Percentiles rank a stretch among this genome's conserved stretches.
Evolutionary conservation across 1,139 yeast genomes (phyloP).

Genomic region (Magnusiomyces ingens): DNA sequence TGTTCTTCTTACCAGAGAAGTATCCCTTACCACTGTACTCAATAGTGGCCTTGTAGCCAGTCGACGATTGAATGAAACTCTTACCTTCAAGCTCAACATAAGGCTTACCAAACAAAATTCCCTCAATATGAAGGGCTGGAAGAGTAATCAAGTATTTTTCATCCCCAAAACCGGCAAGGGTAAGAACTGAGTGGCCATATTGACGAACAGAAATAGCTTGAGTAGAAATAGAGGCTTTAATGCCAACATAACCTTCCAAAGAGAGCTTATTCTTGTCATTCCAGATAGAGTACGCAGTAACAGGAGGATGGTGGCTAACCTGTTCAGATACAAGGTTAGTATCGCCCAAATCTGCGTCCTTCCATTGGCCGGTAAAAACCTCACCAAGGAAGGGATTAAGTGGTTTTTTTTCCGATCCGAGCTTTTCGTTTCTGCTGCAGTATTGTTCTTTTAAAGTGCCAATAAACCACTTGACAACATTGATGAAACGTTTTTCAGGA

Average conservation of each 20-base stretch:
- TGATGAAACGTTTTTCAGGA: constrained; percentile 56
- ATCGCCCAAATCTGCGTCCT: constrained; percentile 35
- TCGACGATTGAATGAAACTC: constrained; percentile 71
- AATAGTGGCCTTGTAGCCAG: constrained; percentile 65
- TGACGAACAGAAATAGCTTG: constrained; percentile 80
- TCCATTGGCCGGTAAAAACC: constrained; percentile 84
- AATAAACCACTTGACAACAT: constrained; percentile 85
- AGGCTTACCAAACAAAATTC: constrained; percentile 82
- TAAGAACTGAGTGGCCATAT: constrained; percentile 79
- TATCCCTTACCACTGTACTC: constrained; percentile 92
- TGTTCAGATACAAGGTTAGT: constrained; percentile 79
- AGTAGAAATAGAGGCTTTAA: constrained; percentile 76
- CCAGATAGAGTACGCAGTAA: constrained; percentile 75
- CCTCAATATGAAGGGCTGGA: constrained; percentile 95
- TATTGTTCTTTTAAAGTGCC: constrained; percentile 89
- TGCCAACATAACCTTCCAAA: constrained; percentile 83
- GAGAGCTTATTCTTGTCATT: constrained; percentile 63
- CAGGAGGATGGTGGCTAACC: constrained; percentile 94
- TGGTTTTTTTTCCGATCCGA: constrained; percentile 94
- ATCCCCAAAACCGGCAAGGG: constrained; percentile 46
- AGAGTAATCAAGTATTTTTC: constrained; percentile 78
- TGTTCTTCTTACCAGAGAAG: constrained; percentile 91
- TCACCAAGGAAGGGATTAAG: constrained; percentile 93
- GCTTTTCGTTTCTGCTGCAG: constrained; percentile 81
- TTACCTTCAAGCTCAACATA: constrained; percentile 78